Percentiles rank a stretch among this genome's conserved stretches.
Conservation (phyloP, 176 grass and related monocot species). For the Luzula sylvatica region DNA sequence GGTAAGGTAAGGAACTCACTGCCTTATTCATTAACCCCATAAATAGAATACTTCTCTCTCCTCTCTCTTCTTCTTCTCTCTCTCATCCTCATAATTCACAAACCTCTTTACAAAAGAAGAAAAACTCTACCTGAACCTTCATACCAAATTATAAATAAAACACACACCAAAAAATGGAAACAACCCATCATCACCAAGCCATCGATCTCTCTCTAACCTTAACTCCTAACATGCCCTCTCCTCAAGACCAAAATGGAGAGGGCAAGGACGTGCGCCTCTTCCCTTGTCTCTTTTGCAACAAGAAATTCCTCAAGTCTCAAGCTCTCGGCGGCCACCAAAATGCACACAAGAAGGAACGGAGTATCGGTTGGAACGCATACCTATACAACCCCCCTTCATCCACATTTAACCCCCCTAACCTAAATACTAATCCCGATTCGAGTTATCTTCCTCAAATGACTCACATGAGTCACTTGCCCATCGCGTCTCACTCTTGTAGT, state of each 20-base stretch:
- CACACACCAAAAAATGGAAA: too few species aligned
- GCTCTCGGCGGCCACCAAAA: slow-evolving; percentile 88
- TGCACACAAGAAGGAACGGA: slow-evolving; percentile 92
- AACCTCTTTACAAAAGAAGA: too few species aligned
- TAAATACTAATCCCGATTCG: neutral
- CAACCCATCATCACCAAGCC: neutral
- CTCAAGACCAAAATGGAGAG: slow-evolving; percentile 26
- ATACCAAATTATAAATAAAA: too few species aligned
- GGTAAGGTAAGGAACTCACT: too few species aligned
- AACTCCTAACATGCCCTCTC: slow-evolving; percentile 21
- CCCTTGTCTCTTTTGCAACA: slow-evolving; percentile 95
- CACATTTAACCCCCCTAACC: neutral
- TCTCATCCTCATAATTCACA: too few species aligned
- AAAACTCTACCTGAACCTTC: too few species aligned
- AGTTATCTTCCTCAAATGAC: slow-evolving; percentile 29
- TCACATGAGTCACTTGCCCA: slow-evolving; percentile 29
- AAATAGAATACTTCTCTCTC: too few species aligned
- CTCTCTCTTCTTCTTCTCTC: too few species aligned
- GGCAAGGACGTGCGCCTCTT: slow-evolving; percentile 84
- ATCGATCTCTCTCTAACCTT: slow-evolving; percentile 56
- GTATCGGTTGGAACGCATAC: slow-evolving; percentile 65
- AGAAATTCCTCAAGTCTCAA: slow-evolving; percentile 93
- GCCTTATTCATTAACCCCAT: too few species aligned
- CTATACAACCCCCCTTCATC: slow-evolving; percentile 35
- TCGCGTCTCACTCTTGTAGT: slow-evolving; percentile 20